A percentile compares a stretch with the other conserved stretches of the same genome.
These are phyloP conservation scores for Gleditsia sinensis DNA, from an alignment of 306 rosid genomes.

Conservation along the genomic window DNA sequence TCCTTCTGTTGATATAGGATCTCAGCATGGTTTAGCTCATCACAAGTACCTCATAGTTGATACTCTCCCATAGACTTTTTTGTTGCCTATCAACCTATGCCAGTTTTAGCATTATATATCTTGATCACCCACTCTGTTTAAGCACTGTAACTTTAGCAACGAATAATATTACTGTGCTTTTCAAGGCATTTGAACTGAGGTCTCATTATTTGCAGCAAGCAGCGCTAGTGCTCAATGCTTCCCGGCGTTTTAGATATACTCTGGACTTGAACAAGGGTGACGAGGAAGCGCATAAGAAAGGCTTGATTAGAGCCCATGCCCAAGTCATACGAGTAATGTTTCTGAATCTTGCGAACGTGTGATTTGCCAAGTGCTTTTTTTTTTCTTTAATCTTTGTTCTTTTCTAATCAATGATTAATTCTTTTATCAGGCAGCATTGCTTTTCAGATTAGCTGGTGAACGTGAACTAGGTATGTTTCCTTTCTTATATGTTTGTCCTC, in stretches of 20 bases:
- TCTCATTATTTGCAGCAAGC: conserved; percentile 69
- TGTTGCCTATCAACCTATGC: background rate
- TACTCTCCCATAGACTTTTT: background rate
- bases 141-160: background rate
- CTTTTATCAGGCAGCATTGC: conserved; percentile 80
- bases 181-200: conserved; percentile 16
- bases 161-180: background rate
- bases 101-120: background rate
- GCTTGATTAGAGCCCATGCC: conserved; percentile 90
- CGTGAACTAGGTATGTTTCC: conserved; percentile 64
- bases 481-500: background rate
- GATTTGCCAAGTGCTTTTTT: conserved; percentile 6
- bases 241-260: conserved; percentile 90
- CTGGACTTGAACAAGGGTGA: conserved; percentile 80
- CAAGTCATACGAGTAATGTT: conserved; percentile 89
- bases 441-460: conserved; percentile 93
- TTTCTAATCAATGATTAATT: conserved; percentile 44
- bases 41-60: background rate
- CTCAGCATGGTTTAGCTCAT: too few relatives aligned
- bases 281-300: conserved; percentile 64
- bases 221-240: conserved; percentile 81
- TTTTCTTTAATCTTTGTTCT: background rate
- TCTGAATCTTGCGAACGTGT: conserved; percentile 14
- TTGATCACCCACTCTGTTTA: background rate
- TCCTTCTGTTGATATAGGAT: background rate